Conservation (phyloP, 1,284 basidiomycete genomes). For the Taiwanofungus camphoratus region DNA sequence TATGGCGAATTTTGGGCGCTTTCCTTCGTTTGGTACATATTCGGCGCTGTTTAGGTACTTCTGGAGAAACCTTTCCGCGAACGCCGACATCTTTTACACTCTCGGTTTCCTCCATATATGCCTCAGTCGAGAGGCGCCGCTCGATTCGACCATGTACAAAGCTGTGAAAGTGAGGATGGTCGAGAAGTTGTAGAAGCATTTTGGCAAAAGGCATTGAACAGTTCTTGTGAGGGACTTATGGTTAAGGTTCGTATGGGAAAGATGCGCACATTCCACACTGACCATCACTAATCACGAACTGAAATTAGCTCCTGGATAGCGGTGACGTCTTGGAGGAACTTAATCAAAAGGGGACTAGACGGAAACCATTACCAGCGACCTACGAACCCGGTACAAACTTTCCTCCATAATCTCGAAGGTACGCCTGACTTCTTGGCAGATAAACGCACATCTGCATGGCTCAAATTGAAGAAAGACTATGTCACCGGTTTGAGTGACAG, state of each 20-base stretch:
- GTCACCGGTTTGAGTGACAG: conserved; percentile 69
- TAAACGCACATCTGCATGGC: conserved; percentile 60
- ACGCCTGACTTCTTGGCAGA: conserved; percentile 33
- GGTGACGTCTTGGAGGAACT: conserved; percentile 36
- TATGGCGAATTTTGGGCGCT: not conserved
- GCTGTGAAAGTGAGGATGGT: conserved; percentile 66
- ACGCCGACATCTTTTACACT: conserved; percentile 61
- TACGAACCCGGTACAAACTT: conserved; percentile 72
- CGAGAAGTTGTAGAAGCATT: conserved; percentile 69
- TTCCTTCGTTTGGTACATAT: too few relatives aligned
- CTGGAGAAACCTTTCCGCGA: conserved; percentile 70
- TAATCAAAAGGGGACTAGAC: conserved; percentile 35
- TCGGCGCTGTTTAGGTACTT: conserved; percentile 46
- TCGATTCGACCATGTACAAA: conserved; percentile 73
- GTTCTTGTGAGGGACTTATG: conserved; percentile 90
- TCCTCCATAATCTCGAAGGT: conserved; percentile 1
- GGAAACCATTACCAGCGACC: conserved; percentile 77
- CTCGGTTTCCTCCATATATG: conserved; percentile 49
- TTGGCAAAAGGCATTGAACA: conserved; percentile 75
- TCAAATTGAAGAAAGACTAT: conserved; percentile 69
- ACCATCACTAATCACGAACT: conserved; percentile 16
- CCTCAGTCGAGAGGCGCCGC: conserved; percentile 48
- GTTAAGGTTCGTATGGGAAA: conserved; percentile 65
- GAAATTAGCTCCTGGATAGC: conserved; percentile 52
- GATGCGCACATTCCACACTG: not conserved